Conservation (phyloP, 2,329 filamentous ascomycete species). For the Periconia sp. region DNA sequence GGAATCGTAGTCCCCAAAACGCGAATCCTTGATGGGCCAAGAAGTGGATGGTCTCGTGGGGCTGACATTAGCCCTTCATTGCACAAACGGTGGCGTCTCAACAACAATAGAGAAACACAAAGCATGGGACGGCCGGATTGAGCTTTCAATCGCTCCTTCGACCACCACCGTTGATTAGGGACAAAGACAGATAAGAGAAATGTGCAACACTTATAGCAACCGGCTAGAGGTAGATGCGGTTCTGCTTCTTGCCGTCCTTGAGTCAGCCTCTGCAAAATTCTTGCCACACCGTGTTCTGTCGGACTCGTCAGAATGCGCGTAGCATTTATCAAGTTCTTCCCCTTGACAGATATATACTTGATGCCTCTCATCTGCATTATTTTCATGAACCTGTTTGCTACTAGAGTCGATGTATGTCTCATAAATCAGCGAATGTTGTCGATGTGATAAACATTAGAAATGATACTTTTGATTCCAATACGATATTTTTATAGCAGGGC, state of each 20-base stretch:
- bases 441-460: too few relatives aligned
- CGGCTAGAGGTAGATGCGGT: conserved; percentile 35
- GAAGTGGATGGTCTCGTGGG: conserved; percentile 41
- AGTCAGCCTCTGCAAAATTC: conserved; percentile 40
- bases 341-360: conserved; percentile 34
- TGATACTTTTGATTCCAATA: too few relatives aligned
- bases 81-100: not conserved
- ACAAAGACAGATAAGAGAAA: not conserved
- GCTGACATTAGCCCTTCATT: conserved; percentile 17
- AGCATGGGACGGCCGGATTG: not conserved
- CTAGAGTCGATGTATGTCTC: conserved; percentile 45
- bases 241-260: conserved; percentile 37
- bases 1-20: conserved; percentile 52
- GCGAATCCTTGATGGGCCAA: conserved; percentile 42
- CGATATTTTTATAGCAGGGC: too few relatives aligned
- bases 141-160: not conserved
- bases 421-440: too few relatives aligned
- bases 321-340: conserved; percentile 32
- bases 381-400: conserved; percentile 35
- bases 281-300: conserved; percentile 36
- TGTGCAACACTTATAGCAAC: conserved; percentile 29
- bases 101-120: not conserved
- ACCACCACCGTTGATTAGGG: not conserved
- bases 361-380: conserved; percentile 37
- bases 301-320: conserved; percentile 35